Evolutionary conservation across 1,139 yeast species (phyloP), one percentile per base, ranked within the genome.

Genomic region (Debaryomycetaceae sp.): DNA sequence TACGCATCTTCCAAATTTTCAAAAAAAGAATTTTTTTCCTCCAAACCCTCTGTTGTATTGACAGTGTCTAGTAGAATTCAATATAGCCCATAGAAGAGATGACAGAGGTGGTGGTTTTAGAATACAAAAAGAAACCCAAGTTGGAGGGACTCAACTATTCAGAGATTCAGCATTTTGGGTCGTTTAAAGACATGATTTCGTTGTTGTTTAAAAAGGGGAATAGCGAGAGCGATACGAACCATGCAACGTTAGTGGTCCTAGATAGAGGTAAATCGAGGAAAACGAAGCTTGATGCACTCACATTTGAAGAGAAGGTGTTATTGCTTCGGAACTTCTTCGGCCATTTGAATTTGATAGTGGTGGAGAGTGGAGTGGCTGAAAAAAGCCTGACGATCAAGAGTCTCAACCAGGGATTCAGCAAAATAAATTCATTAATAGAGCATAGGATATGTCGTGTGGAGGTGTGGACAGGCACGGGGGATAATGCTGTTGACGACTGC

Each of bases 391-490:
- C 56, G 28, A 53, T 60, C 6, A 44, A 44, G 5, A 49, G 52
- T 6, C 51, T 68, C 33, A 59, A 67, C 45, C 51, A 50, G 4
- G 52, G 56, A 14, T 57, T 70, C n/a, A 43, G 52, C 16, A 51
- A 61, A 37, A 65, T 67, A 36, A 50, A 54, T 17, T 35, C 41
- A 6, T 49, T 63, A 37, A 56, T 67, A n/a, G 49, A 49, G 41
- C 47, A 72, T 49, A 57, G 85, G 46, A 64, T 78, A 31, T 49
- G 68, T 5, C 58, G 85, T 45, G 73, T 79, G 44, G 73, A 75
- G 50, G 67, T 78, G 3, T 79, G 84, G 85, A 72, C 79, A 0
- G 84, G 83, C 2, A 70, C 77, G 22, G 67, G 70, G 16, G 44
- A 50, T 3, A 38, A 52, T 16, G 48, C 58, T 34, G 42, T 66